phyloP scores from a whole-genome alignment of 2,329 filamentous ascomycete genomes.

The Pseudopithomyces chartarum region DNA sequence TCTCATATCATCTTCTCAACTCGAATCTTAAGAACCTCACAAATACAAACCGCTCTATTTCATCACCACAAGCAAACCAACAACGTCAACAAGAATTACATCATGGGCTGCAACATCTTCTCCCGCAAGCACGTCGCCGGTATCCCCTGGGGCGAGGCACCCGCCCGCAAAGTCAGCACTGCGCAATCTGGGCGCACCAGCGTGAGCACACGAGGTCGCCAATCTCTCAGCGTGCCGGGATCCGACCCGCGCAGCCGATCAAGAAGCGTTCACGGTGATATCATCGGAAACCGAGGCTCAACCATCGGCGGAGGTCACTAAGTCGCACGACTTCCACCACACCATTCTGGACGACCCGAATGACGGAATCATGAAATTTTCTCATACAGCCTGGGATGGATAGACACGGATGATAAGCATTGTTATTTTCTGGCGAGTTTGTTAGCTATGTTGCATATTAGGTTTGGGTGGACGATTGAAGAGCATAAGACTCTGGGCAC shows the following conservation, averaged over 20 bases:
- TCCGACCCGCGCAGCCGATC: neutral
- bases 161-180: slow-evolving; percentile 6
- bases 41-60: neutral
- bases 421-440: no score
- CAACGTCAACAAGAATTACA: neutral
- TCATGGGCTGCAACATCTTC: slow-evolving; percentile 12
- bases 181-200: slow-evolving; percentile 5
- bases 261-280: neutral
- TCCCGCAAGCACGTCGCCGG: slow-evolving; percentile 8
- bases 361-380: neutral
- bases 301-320: neutral
- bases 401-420: no score
- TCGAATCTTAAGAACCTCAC: neutral
- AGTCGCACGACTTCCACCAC: neutral
- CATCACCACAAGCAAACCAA: neutral
- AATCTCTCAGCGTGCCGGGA: neutral
- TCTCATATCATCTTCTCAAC: neutral
- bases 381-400: neutral
- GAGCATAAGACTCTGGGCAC: no score
- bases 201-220: slow-evolving; percentile 4
- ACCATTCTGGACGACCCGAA: neutral
- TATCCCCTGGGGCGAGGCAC: slow-evolving; percentile 3
- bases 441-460: no score
- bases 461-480: no score
- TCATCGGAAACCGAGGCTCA: slow-evolving; percentile 2